Base-by-base conservation (phyloP, 306 rosid genomes). In the Spatholobus suberectus region DNA sequence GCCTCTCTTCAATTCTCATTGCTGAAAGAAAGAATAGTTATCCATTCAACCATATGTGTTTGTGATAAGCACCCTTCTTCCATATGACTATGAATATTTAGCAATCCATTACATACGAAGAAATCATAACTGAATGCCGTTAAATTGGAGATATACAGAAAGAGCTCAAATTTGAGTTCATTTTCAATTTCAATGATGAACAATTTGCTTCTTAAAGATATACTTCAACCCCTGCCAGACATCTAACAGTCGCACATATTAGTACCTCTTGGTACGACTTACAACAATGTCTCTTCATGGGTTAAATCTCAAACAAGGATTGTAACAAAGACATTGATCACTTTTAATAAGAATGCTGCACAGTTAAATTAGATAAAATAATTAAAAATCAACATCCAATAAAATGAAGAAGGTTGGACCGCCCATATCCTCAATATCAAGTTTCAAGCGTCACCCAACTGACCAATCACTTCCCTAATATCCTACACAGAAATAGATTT, bases 1-100 rank as follows among this genome's bases (percentile, higher is more conserved):
- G 89, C 65, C 81, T 82, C 75, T 62, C 92, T 8, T 73, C 88
- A 49, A 23, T 73, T 67, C 81, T 83, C 51, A 21, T 2, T 12
- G 84, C 98, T 92, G 91, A 27, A 85, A 80, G 49, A 79, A 82
- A 54, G 40, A 75, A 68, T 7, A 67, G 63, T 73, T 26, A 85
- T 54, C 40, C 1, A 85, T 54, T 35, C 1, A 73, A 55, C 44
- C 49, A 38, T 52, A 35, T n/a, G n/a, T n/a, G n/a, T 32, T 61
- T 24, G 3, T 70, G 68, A 74, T 13, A 52, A 46, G 74, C 67
- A 62, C 63, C 75, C 20, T 65, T 65, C 27, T 69, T 26, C 32
- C 23, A 77, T 8, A 17, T 40, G 38, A 70, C 51, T 35, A 75
- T 40, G 24, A 68, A 69, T 61, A 8, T 29, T 35, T 51, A 13